Base-by-base conservation (phyloP, 2,329 filamentous ascomycete genomes). In the Trichoderma harzianum region DNA sequence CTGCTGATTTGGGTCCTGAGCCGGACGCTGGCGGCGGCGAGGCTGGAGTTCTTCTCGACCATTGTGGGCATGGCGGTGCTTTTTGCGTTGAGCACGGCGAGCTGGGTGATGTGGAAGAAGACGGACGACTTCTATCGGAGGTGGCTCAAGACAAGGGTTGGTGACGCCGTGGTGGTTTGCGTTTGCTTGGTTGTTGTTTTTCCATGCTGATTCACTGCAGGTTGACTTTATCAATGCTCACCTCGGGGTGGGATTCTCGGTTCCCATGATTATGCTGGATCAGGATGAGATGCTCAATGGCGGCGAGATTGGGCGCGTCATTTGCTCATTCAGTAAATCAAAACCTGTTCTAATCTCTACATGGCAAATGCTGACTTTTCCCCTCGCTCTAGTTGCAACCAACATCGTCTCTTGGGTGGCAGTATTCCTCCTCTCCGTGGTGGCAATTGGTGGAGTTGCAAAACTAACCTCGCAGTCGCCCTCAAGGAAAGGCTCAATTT, bases 171-270 rank as follows among this genome's bases (percentile, higher is more conserved):
- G 21, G 30, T 62, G 28, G 39, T 30, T 8, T 28, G 30, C 10
- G n/a, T 24, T n/a, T 10, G 28, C 53, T 12, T 7, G 18, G 21
- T n/a, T 34, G 57, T 8, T 8, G 18, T 43, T 43, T 60, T n/a
- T 12, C 10, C 30, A 30, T 51, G 21, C 28, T 32, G 6, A 24
- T 51, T 62, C 61, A 58, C 26, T 47, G 1, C 64, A 87, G 85
- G 80, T 86, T 26, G 82, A 87, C 62, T 81, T 87, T 11, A 80
- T 87, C 68, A 88, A 88, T 73, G 77, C 81, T 3, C 84, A 88
- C 75, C 82, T 88, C 74, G 85, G 86, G 0, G 76, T 87, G 7
- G 86, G 84, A 3, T 88, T 88, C 74, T 83, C 84, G 0, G 81
- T 87, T 3, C 86, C 86, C 0, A 81, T 88, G 3, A 78, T 86